Base-by-base conservation (phyloP, 345 rosid genomes). In the Gossypium bickii region DNA sequence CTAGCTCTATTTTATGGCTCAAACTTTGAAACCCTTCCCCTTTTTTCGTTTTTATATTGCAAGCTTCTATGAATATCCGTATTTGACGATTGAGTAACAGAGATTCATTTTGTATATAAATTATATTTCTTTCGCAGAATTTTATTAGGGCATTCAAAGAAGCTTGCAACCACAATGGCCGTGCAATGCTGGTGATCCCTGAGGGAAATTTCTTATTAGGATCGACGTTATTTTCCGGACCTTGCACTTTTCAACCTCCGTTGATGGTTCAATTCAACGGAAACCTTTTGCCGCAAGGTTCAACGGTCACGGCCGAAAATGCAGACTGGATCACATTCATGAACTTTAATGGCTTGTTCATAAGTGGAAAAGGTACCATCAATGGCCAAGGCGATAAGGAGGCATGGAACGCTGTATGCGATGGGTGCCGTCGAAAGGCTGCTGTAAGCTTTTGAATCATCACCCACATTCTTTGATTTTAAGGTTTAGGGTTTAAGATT, bases 331-430 rank as follows among this genome's bases (percentile, higher is more conserved):
- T 76, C 56, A 60, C 41, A 4, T 34, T 76, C 16, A 83, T 84
- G 18, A 10, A 34, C 11, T 11, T 86, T 2, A 20, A 80, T 22
- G 92, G 89, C 44, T 67, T 87, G 51, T 48, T 79, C 12, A 41
- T 89, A 24, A 75, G 80, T 5, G 94, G 94, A 0, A 62, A 71
- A 1, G 92, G 94, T 48, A 78, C 76, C 12, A 29, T 88, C 17
- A 86, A 89, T 62, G 94, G 92, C 69, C 87, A 81, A 66, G 94
- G 92, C 53, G 12, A 72, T 0, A 18, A 71, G 4, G 74, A 69
- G 4, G 77, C 73, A 20, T 89, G 94, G 94, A 63, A 83, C 24
- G 72, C 72, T 17, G 3, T 52, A 20, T 75, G 82, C 7, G 73
- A 44, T 17, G 10, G 56, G 41, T 73, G 80, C 67, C 18, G 12